Evolutionary conservation across 148 eudicot species (phyloP).

Genomic region (Rhododendron mucronatum): DNA sequence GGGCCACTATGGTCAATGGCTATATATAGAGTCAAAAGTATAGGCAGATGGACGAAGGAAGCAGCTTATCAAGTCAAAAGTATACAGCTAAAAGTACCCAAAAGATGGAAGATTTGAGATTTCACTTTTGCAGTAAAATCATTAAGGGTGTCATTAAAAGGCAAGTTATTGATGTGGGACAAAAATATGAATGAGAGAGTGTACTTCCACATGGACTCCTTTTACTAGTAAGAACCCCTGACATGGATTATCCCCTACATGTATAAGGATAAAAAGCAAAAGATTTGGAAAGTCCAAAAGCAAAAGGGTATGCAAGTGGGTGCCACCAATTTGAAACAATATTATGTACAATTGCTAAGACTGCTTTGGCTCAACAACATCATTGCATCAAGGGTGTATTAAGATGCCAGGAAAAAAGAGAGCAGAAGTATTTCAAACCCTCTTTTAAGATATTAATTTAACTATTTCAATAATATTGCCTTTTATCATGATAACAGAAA

Average conservation of each 20-base stretch:
- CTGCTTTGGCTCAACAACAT: background rate
- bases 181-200: background rate
- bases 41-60: background rate
- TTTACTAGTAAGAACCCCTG: background rate
- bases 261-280: background rate
- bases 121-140: background rate
- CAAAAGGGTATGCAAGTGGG: background rate
- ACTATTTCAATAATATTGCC: too few species aligned
- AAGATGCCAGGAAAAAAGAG: too few species aligned
- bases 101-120: background rate
- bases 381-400: background rate
- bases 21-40: background rate
- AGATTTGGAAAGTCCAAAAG: background rate
- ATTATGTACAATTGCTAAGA: background rate
- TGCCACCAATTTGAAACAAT: background rate
- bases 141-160: background rate
- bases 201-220: background rate
- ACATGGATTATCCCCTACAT: background rate
- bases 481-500: too few species aligned
- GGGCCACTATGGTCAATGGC: background rate
- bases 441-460: too few species aligned
- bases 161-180: slow-evolving; percentile 4
- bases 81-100: background rate
- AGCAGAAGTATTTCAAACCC: background rate
- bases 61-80: background rate